Base-by-base conservation (phyloP, 169 alveolate species). In the Cryptosporidium parvum region DNA sequence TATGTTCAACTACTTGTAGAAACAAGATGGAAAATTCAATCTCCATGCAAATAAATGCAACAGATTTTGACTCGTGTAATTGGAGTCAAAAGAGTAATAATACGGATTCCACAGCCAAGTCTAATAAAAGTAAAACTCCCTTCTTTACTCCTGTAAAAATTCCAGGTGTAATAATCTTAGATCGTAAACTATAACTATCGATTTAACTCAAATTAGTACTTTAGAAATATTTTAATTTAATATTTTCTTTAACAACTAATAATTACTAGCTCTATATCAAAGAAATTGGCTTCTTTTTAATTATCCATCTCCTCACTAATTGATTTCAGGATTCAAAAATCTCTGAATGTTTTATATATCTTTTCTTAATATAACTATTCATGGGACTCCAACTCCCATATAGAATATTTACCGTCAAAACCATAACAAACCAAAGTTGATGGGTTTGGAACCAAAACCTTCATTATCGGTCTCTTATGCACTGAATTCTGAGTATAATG, bases 141-240 rank as follows among this genome's bases (percentile, higher is more conserved):
- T 80, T 80, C 29, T 80, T 80, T 80, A 80, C 75, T 10, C 89
- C 89, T 1, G 89, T 80, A n/a, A 80, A 80, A 29, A 80, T 62
- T 31, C 89, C 89, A 23, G 80, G 62, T 48, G 89, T 80, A n/a
- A 80, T 80, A 18, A 80, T 80, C 37, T 26, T 80, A 53, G 89
- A 80, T 44, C 56, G 89, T 7, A 80, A 80, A 65, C 14, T 80
- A 21, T 53, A 33, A n/a, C 45, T 18, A 26, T 48, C 4, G 58
- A 56, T 23, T 18, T 29, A 67, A 67, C 26, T 14, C 31, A 3
- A 7, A 67, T 42, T 42, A 9, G 3, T 42, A 42, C 14, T 42
- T 42, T 42, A 42, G 48, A 42, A 42, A 8, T 1, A 42, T 42
- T 42, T 42, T 42, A 42, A 42, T 42, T 9, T 9, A 42, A 0